phyloP scores from a whole-genome alignment of 345 rosid genomes.

The Aethionema arabicum region DNA sequence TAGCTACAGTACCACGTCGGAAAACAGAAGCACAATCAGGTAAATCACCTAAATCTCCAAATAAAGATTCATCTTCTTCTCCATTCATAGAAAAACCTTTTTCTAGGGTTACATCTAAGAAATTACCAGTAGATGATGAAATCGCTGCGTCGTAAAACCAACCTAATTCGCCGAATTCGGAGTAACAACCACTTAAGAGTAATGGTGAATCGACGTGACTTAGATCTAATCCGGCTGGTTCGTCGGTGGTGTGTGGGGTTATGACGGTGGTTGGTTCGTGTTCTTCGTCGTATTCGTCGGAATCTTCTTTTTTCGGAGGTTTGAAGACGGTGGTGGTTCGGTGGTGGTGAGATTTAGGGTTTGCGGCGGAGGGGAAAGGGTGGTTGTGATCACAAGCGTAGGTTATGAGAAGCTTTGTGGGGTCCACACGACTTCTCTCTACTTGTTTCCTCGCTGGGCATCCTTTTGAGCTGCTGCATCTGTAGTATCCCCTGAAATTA shows the following conservation, averaged over 20 bases:
- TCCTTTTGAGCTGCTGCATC: conserved; percentile 79
- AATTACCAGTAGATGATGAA: conserved; percentile 37
- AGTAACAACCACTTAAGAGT: conserved; percentile 40
- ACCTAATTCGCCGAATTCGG: conserved; percentile 43
- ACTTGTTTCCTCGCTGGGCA: conserved; percentile 86
- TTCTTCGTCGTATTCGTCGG: conserved; percentile 18
- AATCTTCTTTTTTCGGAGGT: conserved; percentile 29
- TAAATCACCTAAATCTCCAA: conserved; percentile 69
- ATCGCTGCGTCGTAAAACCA: conserved; percentile 60
- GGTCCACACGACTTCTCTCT: conserved; percentile 71
- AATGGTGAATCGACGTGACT: conserved; percentile 43
- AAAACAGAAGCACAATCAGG: conserved; percentile 73
- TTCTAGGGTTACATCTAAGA: conserved; percentile 32
- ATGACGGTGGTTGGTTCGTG: conserved; percentile 17
- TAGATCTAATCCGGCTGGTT: conserved; percentile 29
- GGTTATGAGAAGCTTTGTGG: conserved; percentile 54
- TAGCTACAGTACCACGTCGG: conserved; percentile 33
- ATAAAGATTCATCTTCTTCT: conserved; percentile 61
- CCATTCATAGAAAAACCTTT: conserved; percentile 31
- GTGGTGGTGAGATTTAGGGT: conserved; percentile 48
- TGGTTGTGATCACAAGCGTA: conserved; percentile 77
- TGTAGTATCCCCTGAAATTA: conserved; percentile 63
- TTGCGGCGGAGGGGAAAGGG: conserved; percentile 45
- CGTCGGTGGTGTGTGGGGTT: not conserved
- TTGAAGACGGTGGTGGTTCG: conserved; percentile 35